A percentile compares a stretch with the other conserved stretches of the same genome.
Conservation (phyloP, 805 yeast genomes). For the Naumovozyma castellii region DNA sequence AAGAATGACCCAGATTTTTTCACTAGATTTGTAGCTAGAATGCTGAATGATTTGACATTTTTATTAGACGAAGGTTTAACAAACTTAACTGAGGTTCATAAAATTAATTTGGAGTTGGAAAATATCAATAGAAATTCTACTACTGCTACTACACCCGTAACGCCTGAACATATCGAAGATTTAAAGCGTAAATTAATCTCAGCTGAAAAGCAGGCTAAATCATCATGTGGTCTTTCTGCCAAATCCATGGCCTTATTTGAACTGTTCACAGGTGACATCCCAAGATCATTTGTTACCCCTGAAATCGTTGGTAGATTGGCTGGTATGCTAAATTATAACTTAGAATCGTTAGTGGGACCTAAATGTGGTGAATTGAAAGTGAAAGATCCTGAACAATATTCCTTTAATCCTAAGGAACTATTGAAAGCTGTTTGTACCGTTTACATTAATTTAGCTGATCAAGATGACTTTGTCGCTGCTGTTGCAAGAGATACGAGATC, state of each 20-base stretch:
- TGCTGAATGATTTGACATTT: constrained; percentile 90
- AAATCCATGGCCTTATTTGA: constrained; percentile 73
- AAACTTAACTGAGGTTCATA: constrained; percentile 69
- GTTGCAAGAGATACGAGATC: constrained; percentile 92
- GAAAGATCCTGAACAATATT: constrained; percentile 68
- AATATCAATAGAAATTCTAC: background rate
- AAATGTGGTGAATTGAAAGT: constrained; percentile 85
- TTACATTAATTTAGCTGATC: constrained; percentile 59
- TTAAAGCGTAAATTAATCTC: constrained; percentile 44
- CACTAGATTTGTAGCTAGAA: constrained; percentile 84
- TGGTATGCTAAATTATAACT: constrained; percentile 88
- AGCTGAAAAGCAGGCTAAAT: constrained; percentile 69
- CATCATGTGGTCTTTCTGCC: constrained; percentile 73
- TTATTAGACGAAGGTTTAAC: constrained; percentile 83
- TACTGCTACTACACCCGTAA: background rate
- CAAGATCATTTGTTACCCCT: constrained; percentile 72
- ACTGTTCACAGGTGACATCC: constrained; percentile 77
- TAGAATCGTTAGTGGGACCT: constrained; percentile 91
- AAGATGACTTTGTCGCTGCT: constrained; percentile 61
- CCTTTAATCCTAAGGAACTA: constrained; percentile 69
- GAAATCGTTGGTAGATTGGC: constrained; percentile 93
- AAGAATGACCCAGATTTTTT: constrained; percentile 69
- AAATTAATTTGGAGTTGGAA: constrained; percentile 38
- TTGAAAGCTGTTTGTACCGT: constrained; percentile 64
- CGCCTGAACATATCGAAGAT: constrained; percentile 32